Evolutionary conservation across 2,329 filamentous ascomycete species (phyloP).

Genomic region (Exophiala xenobiotica): DNA sequence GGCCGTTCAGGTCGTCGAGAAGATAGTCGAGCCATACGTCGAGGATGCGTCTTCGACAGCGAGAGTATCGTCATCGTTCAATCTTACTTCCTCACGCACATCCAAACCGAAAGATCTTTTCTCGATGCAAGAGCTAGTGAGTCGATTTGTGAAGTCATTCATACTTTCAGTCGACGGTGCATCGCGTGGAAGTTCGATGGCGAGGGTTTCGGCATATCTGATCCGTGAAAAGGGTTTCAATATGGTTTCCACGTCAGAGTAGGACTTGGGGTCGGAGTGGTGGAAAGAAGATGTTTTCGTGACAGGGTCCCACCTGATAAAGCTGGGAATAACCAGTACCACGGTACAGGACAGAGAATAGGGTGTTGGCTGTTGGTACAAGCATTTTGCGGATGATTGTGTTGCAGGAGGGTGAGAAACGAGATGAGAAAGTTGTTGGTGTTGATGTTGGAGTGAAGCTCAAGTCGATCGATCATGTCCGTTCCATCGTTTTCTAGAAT

Average conservation of each 20-base stretch:
- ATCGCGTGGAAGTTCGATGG: conserved; percentile 1
- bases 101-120: not conserved
- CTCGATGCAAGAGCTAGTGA: not conserved
- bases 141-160: not conserved
- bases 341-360: too few relatives aligned
- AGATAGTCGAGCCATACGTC: not conserved
- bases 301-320: not conserved
- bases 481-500: too few relatives aligned
- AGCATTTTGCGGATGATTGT: too few relatives aligned
- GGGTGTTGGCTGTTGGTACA: too few relatives aligned
- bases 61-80: not conserved
- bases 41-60: too few relatives aligned
- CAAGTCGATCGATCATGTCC: too few relatives aligned
- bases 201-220: conserved; percentile 7
- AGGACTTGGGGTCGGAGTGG: not conserved
- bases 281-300: not conserved
- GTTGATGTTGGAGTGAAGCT: too few relatives aligned
- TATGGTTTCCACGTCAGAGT: conserved; percentile 8
- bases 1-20: not conserved
- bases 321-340: too few relatives aligned
- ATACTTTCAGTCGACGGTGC: not conserved
- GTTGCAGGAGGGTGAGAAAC: too few relatives aligned
- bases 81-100: not conserved
- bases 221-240: conserved; percentile 13
- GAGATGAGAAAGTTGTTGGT: too few relatives aligned